A percentile compares a stretch with the other conserved stretches of the same genome.
Conservation (phyloP, 768 basidiomycete genomes). For the Collybiopsis luxurians region DNA sequence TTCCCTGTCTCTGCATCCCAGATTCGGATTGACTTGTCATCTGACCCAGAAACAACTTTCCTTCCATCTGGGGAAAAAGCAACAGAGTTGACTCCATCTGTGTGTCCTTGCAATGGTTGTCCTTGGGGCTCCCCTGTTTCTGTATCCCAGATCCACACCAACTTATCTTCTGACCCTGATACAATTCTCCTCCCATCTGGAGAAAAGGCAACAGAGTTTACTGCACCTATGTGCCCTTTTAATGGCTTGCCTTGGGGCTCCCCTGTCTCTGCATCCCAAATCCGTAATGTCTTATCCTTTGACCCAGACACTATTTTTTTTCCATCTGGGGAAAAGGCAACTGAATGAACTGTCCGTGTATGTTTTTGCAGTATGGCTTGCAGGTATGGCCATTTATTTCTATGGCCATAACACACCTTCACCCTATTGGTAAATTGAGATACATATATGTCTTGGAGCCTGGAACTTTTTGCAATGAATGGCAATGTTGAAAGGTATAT, state of each 20-base stretch:
- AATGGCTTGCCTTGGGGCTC: constrained; percentile 9
- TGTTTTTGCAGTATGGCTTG: constrained; percentile 2
- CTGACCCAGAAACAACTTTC: too few relatives aligned
- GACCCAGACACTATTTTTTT: constrained; percentile 49
- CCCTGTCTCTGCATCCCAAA: constrained; percentile 50
- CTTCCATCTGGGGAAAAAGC: too few relatives aligned
- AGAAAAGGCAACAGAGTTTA: constrained; percentile 9
- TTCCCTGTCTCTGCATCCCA: too few relatives aligned
- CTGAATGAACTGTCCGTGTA: constrained; percentile 16
- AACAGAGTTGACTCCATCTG: too few relatives aligned
- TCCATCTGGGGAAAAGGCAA: constrained; percentile 49
- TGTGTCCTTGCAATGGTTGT: too few relatives aligned
- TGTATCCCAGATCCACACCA: background rate
- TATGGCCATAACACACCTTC: background rate
- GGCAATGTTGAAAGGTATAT: constrained; percentile 21
- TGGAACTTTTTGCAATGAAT: constrained; percentile 13
- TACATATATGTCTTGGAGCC: constrained; percentile 10
- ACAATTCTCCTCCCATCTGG: constrained; percentile 8
- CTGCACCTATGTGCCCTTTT: background rate
- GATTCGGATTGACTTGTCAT: too few relatives aligned
- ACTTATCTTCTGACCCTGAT: constrained; percentile 5
- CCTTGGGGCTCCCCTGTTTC: too few relatives aligned
- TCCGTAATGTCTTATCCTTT: constrained; percentile 49
- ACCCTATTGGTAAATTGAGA: background rate
- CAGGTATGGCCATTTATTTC: background rate